Evolutionary conservation across 768 basidiomycete genomes (phyloP), one percentile per base, ranked within the genome.

Genomic region (Mycena filopes): DNA sequence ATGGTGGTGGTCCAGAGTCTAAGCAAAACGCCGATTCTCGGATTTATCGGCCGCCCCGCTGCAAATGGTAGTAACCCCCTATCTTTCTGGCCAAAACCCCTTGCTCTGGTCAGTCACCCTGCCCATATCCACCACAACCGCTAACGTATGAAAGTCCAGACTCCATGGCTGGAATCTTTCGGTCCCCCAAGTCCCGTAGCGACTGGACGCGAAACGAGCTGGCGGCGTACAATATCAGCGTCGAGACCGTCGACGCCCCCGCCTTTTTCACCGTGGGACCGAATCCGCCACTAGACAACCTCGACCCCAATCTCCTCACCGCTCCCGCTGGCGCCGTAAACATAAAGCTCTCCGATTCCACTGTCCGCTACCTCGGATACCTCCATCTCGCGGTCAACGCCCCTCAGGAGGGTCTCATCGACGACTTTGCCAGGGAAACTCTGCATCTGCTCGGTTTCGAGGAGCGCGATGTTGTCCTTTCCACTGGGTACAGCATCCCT

Each of bases 191-290:
- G 49, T 73, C 69, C 20, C 60, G 66, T 21, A 66, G 63, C 47
- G 63, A 73, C 21, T 76, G 74, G 73, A 59, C 47, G 15, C 23
- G 55, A 5, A 55, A 55, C 51, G 72, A 77, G 46, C 67, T 74
- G 36, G 12, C 65, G 31, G 74, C 74, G 15, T 77, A 72, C 59
- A 66, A 77, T 67, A 76, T 77, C 56, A 50, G 60, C 60, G 63
- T 77, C 50, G 26, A 49, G 33, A 46, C 48, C 16, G 45, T 63
- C 47, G 50, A 63, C 21, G 69, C 70, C 13, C 50, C 63, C 2
- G 36, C 54, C 16, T 75, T 78, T 65, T 76, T 76, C 45, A 20
- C 2, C 58, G 40, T 50, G 3, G 50, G 9, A 1, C 45, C 70
- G 68, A 70, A 75, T 65, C 67, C 75, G 29, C 70, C 74, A 48